These are phyloP conservation scores for Strobilomyces echinocephalus DNA, from an alignment of 768 basidiomycete genomes.

Conservation along the genomic window DNA sequence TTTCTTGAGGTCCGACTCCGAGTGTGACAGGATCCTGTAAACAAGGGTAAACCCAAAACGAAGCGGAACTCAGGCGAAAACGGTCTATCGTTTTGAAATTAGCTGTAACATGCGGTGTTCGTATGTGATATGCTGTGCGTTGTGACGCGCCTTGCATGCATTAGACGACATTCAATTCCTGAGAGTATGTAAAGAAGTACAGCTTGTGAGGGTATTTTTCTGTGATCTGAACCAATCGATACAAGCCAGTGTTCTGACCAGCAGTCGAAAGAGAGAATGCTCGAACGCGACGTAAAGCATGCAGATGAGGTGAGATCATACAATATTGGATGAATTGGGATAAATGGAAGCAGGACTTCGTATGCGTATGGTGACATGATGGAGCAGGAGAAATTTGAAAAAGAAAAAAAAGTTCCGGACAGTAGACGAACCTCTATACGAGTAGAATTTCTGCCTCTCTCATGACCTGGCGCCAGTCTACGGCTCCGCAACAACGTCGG, in stretches of 20 bases:
- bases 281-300: slow-evolving; percentile 3
- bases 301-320: slow-evolving; percentile 9
- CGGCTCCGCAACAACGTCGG: slow-evolving; percentile 34
- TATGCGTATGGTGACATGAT: slow-evolving; percentile 3
- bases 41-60: no score
- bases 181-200: slow-evolving; percentile 16
- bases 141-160: background rate
- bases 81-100: no score
- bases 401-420: background rate
- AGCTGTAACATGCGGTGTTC: background rate
- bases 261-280: slow-evolving; percentile 12
- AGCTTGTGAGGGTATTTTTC: slow-evolving; percentile 22
- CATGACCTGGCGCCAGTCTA: slow-evolving; percentile 63
- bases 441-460: slow-evolving; percentile 50
- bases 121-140: slow-evolving; percentile 1
- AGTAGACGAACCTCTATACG: slow-evolving; percentile 37
- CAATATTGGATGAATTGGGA: slow-evolving; percentile 1
- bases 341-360: background rate
- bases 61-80: no score
- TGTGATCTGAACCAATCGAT: slow-evolving; percentile 10
- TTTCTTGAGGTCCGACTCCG: no score
- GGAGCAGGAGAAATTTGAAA: background rate
- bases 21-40: no score
- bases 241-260: slow-evolving; percentile 21
- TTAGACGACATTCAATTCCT: no score